Evolutionary conservation across 345 rosid genomes (phyloP), one percentile per base, ranked within the genome.

Genomic region (Bruguiera parviflora): DNA sequence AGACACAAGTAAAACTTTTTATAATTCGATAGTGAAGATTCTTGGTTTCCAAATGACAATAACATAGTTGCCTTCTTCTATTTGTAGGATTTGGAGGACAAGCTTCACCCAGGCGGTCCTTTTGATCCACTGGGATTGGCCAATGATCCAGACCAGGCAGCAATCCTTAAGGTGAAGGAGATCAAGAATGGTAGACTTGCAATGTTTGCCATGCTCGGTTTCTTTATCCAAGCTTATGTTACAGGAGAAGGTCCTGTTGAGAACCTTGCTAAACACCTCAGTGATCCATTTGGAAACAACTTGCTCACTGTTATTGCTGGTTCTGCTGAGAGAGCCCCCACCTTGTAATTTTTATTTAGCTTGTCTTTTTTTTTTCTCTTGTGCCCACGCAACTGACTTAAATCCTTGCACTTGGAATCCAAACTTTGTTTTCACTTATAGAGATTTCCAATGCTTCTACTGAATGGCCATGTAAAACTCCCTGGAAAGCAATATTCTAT

Each of bases 201-300:
- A 31, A 94, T 94, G 97, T 94, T 94, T 63, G 82, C 98, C 13
- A 94, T 94, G 98, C 85, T 89, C 0, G 95, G 89, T 25, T 94
- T 91, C 83, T 91, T 24, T 81, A 20, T 94, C 75, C 98, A 87
- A 76, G 98, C 97, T 24, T 91, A 91, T 43, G 95, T 91, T 7
- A 91, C 98, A 0, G 98, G 98, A 37, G 98, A 94, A 80, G 96
- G 99, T 52, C 97, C 96, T 0, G 97, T 94, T 6, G 97, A 94
- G 87, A 91, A 91, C 83, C 87, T 91, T 33, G 70, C 97, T 2
- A 88, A 89, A 65, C 99, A 91, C 75, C 96, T 94, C 76, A 87
- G 91, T 25, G 98, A 94, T 76, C 98, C 98, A 58, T 94, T 91
- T 24, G 96, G 87, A 75, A 91, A 94, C 95, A 94, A 94, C 83